These are phyloP conservation scores for Daphne laureola DNA, from an alignment of 441 rosid species.

Conservation along the genomic window DNA sequence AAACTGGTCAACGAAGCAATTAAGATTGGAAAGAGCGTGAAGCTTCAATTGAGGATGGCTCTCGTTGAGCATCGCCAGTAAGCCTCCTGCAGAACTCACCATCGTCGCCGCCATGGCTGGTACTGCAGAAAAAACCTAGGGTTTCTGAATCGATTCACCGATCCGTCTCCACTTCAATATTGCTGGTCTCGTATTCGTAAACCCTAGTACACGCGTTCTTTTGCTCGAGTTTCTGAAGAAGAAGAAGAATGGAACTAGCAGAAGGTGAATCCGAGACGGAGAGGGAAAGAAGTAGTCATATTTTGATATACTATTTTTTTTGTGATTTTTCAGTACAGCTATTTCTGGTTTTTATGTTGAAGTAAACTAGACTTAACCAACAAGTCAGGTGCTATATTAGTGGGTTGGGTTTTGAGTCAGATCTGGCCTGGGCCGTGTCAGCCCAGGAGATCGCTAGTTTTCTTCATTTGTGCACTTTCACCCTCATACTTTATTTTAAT, in stretches of 20 bases:
- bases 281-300: not conserved
- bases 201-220: constrained; percentile 8
- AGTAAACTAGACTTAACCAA: constrained; percentile 13
- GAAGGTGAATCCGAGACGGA: not conserved
- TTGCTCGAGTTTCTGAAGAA: too few relatives aligned
- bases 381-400: constrained; percentile 7
- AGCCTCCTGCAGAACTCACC: constrained; percentile 90
- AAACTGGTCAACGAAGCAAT: constrained; percentile 74
- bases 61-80: constrained; percentile 94
- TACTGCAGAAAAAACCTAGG: constrained; percentile 9
- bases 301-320: not conserved
- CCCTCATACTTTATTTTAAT: too few relatives aligned
- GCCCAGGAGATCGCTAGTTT: too few relatives aligned
- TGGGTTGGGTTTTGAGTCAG: too few relatives aligned
- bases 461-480: too few relatives aligned
- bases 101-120: constrained; percentile 50
- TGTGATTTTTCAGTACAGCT: too few relatives aligned
- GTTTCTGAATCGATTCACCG: not conserved
- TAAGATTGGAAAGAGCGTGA: constrained; percentile 82
- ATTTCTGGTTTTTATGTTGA: not conserved
- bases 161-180: too few relatives aligned
- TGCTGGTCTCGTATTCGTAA: constrained; percentile 1
- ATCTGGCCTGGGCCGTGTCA: too few relatives aligned
- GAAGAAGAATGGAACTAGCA: not conserved
- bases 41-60: constrained; percentile 67